Evolutionary conservation across 1,139 yeast species (phyloP).

Genomic region (Saccharomyces hybrid): DNA sequence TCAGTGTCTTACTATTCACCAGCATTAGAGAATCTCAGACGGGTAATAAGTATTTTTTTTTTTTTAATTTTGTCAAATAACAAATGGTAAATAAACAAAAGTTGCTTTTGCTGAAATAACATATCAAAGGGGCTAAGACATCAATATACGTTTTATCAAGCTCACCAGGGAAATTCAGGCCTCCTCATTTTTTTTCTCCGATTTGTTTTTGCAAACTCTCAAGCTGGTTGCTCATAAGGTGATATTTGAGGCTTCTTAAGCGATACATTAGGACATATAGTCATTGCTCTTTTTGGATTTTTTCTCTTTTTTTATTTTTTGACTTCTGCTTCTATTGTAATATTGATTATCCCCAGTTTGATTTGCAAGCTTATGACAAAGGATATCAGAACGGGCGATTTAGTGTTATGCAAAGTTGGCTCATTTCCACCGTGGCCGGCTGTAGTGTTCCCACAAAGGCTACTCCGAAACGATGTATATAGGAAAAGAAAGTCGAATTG

Average conservation of each 20-base stretch:
- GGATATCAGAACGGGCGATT: slow-evolving; percentile 29
- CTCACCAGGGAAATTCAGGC: not conserved
- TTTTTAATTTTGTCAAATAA: not conserved
- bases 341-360: not conserved
- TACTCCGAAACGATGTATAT: slow-evolving; percentile 28
- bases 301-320: not conserved
- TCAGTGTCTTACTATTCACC: not conserved
- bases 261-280: not conserved
- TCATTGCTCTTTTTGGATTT: not conserved
- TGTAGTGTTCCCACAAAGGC: slow-evolving; percentile 31
- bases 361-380: slow-evolving; percentile 9
- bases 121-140: not conserved
- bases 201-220: not conserved
- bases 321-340: not conserved
- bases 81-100: not conserved
- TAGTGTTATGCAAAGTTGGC: slow-evolving; percentile 33
- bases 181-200: not conserved
- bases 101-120: not conserved
- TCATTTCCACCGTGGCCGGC: slow-evolving; percentile 36
- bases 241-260: not conserved
- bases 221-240: not conserved
- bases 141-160: not conserved
- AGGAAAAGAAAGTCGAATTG: slow-evolving; percentile 22
- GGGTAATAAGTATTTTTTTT: not conserved
- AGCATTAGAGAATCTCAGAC: not conserved